Percentiles rank a stretch among this genome's conserved stretches.
Evolutionary conservation across 2,329 filamentous ascomycete species (phyloP).

Genomic region (Exophiala aquamarina): DNA sequence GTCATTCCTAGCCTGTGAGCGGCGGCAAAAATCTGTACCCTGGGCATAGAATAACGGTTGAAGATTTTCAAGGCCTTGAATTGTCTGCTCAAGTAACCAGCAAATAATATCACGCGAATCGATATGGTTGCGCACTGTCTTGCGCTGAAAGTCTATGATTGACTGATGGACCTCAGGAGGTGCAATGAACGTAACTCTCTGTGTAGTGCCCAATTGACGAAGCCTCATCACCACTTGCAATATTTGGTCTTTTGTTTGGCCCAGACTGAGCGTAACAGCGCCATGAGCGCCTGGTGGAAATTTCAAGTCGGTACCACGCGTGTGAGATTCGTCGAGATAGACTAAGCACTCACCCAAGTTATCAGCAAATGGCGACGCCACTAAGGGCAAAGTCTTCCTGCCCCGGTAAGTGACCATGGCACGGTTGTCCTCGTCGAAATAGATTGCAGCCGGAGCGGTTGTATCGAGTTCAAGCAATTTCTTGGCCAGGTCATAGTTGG

Average conservation of each 20-base stretch:
- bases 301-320: slow-evolving; percentile 66
- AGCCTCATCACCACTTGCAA: slow-evolving; percentile 73
- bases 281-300: slow-evolving; percentile 60
- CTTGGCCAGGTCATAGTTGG: slow-evolving; percentile 55
- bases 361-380: slow-evolving; percentile 58
- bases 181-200: slow-evolving; percentile 63
- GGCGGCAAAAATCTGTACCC: slow-evolving; percentile 52
- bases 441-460: slow-evolving; percentile 53
- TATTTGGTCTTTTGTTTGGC: slow-evolving; percentile 66
- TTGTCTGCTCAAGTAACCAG: slow-evolving; percentile 63
- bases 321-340: slow-evolving; percentile 70
- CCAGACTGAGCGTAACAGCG: slow-evolving; percentile 65
- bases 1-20: slow-evolving; percentile 26
- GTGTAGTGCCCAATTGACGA: slow-evolving; percentile 65
- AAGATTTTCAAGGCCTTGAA: slow-evolving; percentile 46
- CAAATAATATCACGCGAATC: slow-evolving; percentile 52
- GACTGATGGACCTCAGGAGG: slow-evolving; percentile 59
- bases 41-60: slow-evolving; percentile 64
- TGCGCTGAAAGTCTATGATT: slow-evolving; percentile 42
- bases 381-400: slow-evolving; percentile 38
- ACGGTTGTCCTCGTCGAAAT: slow-evolving; percentile 44
- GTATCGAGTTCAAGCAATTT: slow-evolving; percentile 49
- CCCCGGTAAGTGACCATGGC: slow-evolving; percentile 31
- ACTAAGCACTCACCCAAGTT: slow-evolving; percentile 62
- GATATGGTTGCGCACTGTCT: slow-evolving; percentile 33